Evolutionary conservation across 176 grass and related monocot genomes (phyloP), one percentile per base, ranked within the genome.

Genomic region (Zea luxurians): DNA sequence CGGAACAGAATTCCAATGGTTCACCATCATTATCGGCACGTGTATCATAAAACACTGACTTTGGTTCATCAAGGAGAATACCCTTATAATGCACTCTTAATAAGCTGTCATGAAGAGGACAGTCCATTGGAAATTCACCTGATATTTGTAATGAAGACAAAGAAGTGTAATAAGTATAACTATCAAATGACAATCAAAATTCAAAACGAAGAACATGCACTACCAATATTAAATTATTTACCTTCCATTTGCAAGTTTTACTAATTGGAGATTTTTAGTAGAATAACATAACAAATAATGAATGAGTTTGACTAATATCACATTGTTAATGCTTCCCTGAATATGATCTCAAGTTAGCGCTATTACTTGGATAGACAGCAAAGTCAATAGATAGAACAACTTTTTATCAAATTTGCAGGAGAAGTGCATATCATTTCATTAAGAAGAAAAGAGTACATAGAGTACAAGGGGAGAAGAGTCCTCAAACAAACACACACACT

Each of bases 81-180:
- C 91, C 95, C 59, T 90, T 98, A 71, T 98, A 98, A 85, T 98
- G 95, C 59, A 98, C 95, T 61, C 49, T 90, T 90, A 98, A 84
- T 57, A 94, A 92, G 83, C 95, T 98, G 81, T 98, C 95, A 58
- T 98, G 95, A 90, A 98, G 95, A 79, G 95, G 95, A 54, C 95
- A 98, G 62, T 98, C 95, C 91, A 98, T 98, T 45, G 95, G 95
- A 89, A 98, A 98, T 75, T 98, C 95, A 83, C 95, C 95, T 98
- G 64, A 83, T 77, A 52, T 64, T 77, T 63, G 78, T 53, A 13
- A 78, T 4, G 70, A 70, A 52, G 27, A 71, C 18, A 83, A 70
- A 13, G 20, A 48, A 79, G 34, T 27, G 62, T 18, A 47, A 86
- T 70, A 43, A 72, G 27, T 50, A 76, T 48, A 54, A 8, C 35